Conservation (phyloP, 805 yeast species). For the Saccharomyces eubayanus region DNA sequence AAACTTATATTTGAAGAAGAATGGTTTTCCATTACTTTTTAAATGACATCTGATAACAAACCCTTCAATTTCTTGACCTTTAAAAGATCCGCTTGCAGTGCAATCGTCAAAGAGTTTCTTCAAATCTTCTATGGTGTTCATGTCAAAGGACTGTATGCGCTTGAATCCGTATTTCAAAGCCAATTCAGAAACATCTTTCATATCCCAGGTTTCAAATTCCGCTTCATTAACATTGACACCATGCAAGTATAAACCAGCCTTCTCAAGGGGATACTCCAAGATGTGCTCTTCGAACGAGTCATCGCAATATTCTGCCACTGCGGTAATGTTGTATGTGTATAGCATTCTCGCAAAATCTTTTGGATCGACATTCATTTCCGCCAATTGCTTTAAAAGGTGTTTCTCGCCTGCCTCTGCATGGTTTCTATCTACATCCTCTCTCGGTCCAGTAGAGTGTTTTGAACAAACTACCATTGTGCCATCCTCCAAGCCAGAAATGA, state of each 20-base stretch:
- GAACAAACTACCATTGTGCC: slow-evolving; percentile 83
- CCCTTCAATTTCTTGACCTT: slow-evolving; percentile 77
- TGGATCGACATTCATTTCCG: slow-evolving; percentile 31
- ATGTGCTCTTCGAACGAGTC: slow-evolving; percentile 92
- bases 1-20: slow-evolving; percentile 86
- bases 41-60: slow-evolving; percentile 72
- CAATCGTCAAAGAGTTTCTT: slow-evolving; percentile 46
- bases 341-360: slow-evolving; percentile 50
- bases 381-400: slow-evolving; percentile 49
- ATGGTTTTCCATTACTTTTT: slow-evolving; percentile 23
- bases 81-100: slow-evolving; percentile 59
- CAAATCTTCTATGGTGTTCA: slow-evolving; percentile 36
- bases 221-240: slow-evolving; percentile 71
- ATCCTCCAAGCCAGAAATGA: slow-evolving; percentile 66
- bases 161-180: slow-evolving; percentile 65
- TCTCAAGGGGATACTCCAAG: slow-evolving; percentile 54
- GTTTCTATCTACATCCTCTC: slow-evolving; percentile 45
- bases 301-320: slow-evolving; percentile 89
- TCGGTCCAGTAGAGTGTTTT: slow-evolving; percentile 76
- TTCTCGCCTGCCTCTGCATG: slow-evolving; percentile 71
- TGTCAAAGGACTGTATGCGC: slow-evolving; percentile 40
- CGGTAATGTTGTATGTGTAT: slow-evolving; percentile 52
- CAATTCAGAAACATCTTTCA: slow-evolving; percentile 51
- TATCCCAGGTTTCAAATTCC: slow-evolving; percentile 55
- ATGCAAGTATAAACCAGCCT: slow-evolving; percentile 80